Base-by-base conservation (phyloP, 1,139 yeast genomes). In the Zygosaccharomyces pseudobailii region DNA sequence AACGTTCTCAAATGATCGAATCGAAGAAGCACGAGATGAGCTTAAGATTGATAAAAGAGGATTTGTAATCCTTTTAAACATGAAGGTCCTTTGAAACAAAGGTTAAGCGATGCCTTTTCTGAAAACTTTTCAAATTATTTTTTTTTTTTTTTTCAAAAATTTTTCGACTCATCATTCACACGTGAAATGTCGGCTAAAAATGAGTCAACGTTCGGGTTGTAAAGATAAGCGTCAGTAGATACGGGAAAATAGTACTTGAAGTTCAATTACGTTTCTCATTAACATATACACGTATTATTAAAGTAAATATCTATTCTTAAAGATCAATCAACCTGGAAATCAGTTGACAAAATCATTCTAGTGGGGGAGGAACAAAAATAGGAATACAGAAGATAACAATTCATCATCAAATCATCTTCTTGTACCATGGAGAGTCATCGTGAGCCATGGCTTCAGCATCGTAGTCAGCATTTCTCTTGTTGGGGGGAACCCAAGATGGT, bases 381-480 rank as follows among this genome's bases (percentile, higher is more conserved):
- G 78, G 70, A 28, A 17, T 5, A 17, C 8, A 19, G 5, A 31
- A 5, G 10, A 19, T 13, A 10, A 39, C 22, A 34, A 10, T 25
- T 21, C 17, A 36, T 50, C 40, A 49, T 36, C n/a, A 13, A 35
- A 54, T 41, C 48, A 56, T 43, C 50, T 55, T 58, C 54, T 55
- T 59, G 54, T 57, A 58, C 50, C 57, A 53, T 46, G 59, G 61
- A 45, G 55, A 57, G 22, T 57, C 61, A 43, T 57, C 62, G 42
- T 55, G 61, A 27, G 46, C 47, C 48, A 58, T 46, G 9, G 50
- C 61, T 22, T 56, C 61, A 10, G 49, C 52, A 43, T 57, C 54
- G 50, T 56, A 57, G 30, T 51, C 52, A 13, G 50, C 57, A 40
- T 51, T 56, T 57, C 62, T 59, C 51, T 55, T 59, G 38, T 56